Evolutionary conservation across 495 filamentous ascomycete species (phyloP).

Genomic region (Cetradonia linearis): DNA sequence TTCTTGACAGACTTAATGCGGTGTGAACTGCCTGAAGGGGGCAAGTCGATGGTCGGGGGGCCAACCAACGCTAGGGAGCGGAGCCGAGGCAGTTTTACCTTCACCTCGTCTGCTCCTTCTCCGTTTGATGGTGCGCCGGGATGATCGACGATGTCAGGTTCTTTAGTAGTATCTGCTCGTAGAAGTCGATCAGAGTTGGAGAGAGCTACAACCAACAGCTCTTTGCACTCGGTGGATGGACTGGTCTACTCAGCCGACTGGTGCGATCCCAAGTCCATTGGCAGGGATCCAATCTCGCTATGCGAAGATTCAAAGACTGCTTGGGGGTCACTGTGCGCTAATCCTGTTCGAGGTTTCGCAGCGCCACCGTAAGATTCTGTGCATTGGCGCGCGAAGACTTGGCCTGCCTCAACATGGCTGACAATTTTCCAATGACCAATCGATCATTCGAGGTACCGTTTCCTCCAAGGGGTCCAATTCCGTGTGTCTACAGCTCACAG

Average conservation of each 20-base stretch:
- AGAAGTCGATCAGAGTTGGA: background rate
- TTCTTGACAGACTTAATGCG: background rate
- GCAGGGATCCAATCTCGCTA: too few species aligned
- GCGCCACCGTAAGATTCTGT: too few species aligned
- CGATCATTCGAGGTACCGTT: background rate
- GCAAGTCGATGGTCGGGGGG: constrained; percentile 1
- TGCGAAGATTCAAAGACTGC: background rate
- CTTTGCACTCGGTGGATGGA: background rate
- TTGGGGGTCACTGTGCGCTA: background rate
- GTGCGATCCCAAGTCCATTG: background rate
- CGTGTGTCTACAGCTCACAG: constrained; percentile 10
- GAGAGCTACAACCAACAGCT: background rate
- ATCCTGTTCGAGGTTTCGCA: background rate
- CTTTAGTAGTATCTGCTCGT: background rate
- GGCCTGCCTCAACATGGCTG: background rate
- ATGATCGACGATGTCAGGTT: constrained; percentile 6
- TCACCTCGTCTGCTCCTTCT: constrained; percentile 5
- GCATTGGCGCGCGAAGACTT: background rate
- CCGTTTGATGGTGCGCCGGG: constrained; percentile 6
- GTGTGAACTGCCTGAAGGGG: constrained; percentile 5
- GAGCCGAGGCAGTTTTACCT: constrained; percentile 1
- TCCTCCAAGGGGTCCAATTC: constrained; percentile 12
- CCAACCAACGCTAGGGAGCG: background rate
- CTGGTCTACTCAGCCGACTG: background rate
- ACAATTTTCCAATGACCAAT: background rate